A percentile compares a stretch with the other conserved stretches of the same genome.
phyloP scores from a whole-genome alignment of 352 stramenopile species.

The Phytophthora sansomeana region DNA sequence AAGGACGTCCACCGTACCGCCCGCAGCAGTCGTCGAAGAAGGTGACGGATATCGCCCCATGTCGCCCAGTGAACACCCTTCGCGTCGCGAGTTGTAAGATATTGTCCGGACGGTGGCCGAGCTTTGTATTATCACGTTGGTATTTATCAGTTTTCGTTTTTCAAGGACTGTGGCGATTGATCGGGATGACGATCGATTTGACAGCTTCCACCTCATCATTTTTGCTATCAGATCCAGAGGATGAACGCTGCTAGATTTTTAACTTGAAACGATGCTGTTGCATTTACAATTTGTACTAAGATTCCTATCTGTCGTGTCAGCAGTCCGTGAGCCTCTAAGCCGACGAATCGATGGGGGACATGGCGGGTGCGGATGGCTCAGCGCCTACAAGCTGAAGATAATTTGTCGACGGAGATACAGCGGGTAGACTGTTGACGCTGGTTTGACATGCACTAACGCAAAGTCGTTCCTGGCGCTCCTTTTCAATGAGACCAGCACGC shows the following conservation, averaged over 20 bases:
- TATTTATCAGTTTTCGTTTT: background rate
- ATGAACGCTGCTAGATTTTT: constrained; percentile 16
- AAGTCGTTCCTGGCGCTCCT: constrained; percentile 37
- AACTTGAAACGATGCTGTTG: constrained; percentile 9
- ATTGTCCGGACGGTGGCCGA: constrained; percentile 9
- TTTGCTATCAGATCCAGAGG: background rate
- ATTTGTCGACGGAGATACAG: constrained; percentile 18
- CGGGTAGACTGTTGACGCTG: constrained; percentile 14
- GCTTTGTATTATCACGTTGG: constrained; percentile 20
- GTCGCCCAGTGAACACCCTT: constrained; percentile 36
- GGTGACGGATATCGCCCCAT: constrained; percentile 50
- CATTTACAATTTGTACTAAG: background rate
- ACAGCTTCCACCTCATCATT: background rate
- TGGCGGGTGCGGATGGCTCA: constrained; percentile 26
- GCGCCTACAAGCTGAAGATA: constrained; percentile 31
- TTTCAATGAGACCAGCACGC: constrained; percentile 50
- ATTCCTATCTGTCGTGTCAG: constrained; percentile 12
- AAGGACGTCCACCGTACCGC: constrained; percentile 21
- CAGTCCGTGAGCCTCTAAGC: constrained; percentile 28
- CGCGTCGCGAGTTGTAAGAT: constrained; percentile 30
- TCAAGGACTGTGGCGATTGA: background rate
- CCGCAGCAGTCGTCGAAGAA: constrained; percentile 36
- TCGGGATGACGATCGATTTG: background rate
- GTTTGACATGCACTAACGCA: background rate
- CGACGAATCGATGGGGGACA: constrained; percentile 27